Evolutionary conservation across 2,329 filamentous ascomycete genomes (phyloP), one percentile per base, ranked within the genome.

Genomic region (Sporothrix protearum): DNA sequence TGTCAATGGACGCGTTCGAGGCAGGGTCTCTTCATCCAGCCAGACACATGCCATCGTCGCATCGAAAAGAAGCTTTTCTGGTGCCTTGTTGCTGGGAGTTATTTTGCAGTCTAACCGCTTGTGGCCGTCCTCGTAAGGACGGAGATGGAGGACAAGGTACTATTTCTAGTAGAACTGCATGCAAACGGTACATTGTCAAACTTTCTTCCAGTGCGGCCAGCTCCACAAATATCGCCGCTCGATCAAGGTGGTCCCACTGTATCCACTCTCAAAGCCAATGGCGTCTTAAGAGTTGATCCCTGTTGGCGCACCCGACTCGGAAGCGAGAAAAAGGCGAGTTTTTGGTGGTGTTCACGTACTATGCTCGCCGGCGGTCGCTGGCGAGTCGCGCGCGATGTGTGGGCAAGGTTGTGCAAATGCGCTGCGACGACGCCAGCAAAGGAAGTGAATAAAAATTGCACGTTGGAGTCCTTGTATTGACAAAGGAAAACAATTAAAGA

Each of bases 251-350:
- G 4, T 0, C 36, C 57, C 57, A 61, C 57, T n/a, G 3, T 12
- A 61, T 39, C 22, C 59, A 45, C 59, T 45, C 1, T 63, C n/a
- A 2, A 3, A 19, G 22, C 64, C 64, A 67, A 51, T 53, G 16
- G 28, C 16, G 28, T 10, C n/a, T 33, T 51, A 22, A 53, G 42
- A 36, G 64, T 39, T 67, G 64, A n/a, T n/a, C n/a, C 64, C 64
- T 67, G 10, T 12, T 14, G 36, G 36, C 66, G 71, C 71, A 66
- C 49, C 70, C 71, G 71, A 69, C 45, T 72, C 71, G 66, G 71
- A 25, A 57, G 71, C 71, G 71, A 72, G 36, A 72, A 72, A 72
- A 69, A 39, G 45, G 71, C 71, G 71, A 72, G 71, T 12, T 45
- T 69, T 30, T 42, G 36, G 49, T 22, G 47, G 28, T 12, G 4